Evolutionary conservation across 257 asterid species (phyloP), one percentile per base, ranked within the genome.

Genomic region (Anisodus tanguticus): DNA sequence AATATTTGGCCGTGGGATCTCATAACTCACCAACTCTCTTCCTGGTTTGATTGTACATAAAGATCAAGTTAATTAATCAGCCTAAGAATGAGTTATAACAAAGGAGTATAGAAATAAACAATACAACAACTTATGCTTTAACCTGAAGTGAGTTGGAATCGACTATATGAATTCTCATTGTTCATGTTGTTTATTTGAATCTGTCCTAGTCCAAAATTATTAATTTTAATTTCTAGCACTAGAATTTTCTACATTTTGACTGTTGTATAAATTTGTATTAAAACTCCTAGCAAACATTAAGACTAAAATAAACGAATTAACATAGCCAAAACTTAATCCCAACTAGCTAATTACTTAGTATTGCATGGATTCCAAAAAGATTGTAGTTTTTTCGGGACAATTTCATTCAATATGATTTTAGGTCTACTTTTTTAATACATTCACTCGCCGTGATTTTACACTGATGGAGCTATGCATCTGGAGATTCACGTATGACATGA

Each of bases 1-100:
- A 77, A 95, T 93, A 82, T 84, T 86, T 5, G 98, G 97, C 91
- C 87, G 86, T 8, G 98, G 98, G 9, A 80, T 90, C 80, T 95
- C 98, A 54, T 95, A 93, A 83, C 87, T 90, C 63, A 89, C 91
- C 89, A 88, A 15, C 78, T 92, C 97, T 78, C 89, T 90, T 35
- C 98, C 98, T 95, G 90, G 39, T 76, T 51, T 19, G 11, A 67
- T 35, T n/a, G 2, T 67, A 35, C 4, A 64, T 26, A 31, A 64
- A 17, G 26, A 59, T 17, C 16, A 59, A 7, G 10, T 17, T 17
- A 59, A 17, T 17, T 9, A 17, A 6, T 59, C 9, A 57, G 0
- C 19, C 19, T 59, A 59, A 59, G 31, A 59, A 2, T 59, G 66
- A 59, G 26, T 17, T 16, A 6, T 59, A 59, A 59, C 9, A 8